Evolutionary conservation across 257 asterid species (phyloP).

Genomic region (Asclepias syriaca): DNA sequence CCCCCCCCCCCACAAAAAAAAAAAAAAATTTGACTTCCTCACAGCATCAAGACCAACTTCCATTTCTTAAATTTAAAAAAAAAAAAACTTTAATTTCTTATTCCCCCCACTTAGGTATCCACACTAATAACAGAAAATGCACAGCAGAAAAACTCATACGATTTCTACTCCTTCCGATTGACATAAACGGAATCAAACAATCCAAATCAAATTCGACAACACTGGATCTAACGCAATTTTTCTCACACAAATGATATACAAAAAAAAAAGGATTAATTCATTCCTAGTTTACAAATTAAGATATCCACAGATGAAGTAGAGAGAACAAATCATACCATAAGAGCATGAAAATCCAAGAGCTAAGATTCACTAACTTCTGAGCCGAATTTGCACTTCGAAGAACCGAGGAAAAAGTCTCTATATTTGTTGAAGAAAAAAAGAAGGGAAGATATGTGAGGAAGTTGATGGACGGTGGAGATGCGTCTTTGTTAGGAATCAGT

Average conservation of each 20-base stretch:
- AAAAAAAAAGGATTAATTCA: not conserved
- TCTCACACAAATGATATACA: not conserved
- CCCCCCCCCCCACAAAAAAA: too few species aligned
- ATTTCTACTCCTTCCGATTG: not conserved
- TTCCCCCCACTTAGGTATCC: not conserved
- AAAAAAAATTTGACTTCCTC: not conserved
- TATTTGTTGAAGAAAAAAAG: not conserved
- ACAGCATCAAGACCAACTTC: not conserved
- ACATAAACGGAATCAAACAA: not conserved
- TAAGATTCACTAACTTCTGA: constrained; percentile 12
- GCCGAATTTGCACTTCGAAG: constrained; percentile 9
- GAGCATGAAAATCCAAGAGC: constrained; percentile 18
- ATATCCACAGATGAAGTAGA: not conserved
- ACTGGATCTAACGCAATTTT: not conserved
- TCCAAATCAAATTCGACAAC: not conserved
- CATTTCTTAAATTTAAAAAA: not conserved
- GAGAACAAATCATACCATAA: constrained; percentile 32
- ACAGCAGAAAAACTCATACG: not conserved
- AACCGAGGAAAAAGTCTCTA: not conserved
- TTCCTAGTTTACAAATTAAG: not conserved
- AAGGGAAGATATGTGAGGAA: not conserved
- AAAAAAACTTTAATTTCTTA: too few species aligned
- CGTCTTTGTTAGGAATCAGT: not conserved
- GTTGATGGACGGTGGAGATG: constrained; percentile 26
- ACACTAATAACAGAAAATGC: not conserved